Base-by-base conservation (phyloP, 192 early-diverging fungal species). In the Linderina pennispora region DNA sequence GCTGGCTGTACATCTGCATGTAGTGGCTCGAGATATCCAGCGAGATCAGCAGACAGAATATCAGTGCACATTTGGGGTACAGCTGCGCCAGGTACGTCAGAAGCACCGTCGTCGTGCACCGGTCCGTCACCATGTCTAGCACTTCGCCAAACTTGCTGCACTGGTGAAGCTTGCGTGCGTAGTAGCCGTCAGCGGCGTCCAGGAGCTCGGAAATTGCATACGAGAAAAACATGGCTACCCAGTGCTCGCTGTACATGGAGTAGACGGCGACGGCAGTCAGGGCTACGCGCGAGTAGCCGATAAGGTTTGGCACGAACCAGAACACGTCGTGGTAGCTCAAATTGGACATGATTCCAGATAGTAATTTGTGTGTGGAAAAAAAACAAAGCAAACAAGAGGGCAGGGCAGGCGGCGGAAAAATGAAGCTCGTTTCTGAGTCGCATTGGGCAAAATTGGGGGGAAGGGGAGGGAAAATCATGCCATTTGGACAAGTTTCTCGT, bases 81-180 rank as follows among this genome's bases (percentile, higher is more conserved):
- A 64, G 46, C 23, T 75, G 54, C 15, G 91, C 75, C 33, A 99
- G 79, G 57, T 84, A 92, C 49, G 88, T 84, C 15, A 99, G 74
- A 10, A 99, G 79, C 34, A 90, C 92, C 4, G 90, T 84, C 14
- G 97, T 98, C 7, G 96, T 92, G 58, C 78, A 88, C 48, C 89
- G 80, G 71, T 99, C 97, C 20, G 95, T 98, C 36, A 99, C 94
- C 97, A 99, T 99, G 58, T 99, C 97, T 23, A 99, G 74, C 14
- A 98, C 94, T 20, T 91, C 90, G 25, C 97, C 97, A 74, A 98
- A 97, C 43, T 86, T 84, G 70, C 83, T 90, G 92, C 96, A 87
- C 66, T 99, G 97, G 37, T 85, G 58, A 39, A 87, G 89, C 48
- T 88, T 84, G 39, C 94, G 76, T n/a, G 97, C 97, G 40, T 91